phyloP scores from a whole-genome alignment of 2,329 filamentous ascomycete genomes.

The Ophidiomyces ophidiicola region DNA sequence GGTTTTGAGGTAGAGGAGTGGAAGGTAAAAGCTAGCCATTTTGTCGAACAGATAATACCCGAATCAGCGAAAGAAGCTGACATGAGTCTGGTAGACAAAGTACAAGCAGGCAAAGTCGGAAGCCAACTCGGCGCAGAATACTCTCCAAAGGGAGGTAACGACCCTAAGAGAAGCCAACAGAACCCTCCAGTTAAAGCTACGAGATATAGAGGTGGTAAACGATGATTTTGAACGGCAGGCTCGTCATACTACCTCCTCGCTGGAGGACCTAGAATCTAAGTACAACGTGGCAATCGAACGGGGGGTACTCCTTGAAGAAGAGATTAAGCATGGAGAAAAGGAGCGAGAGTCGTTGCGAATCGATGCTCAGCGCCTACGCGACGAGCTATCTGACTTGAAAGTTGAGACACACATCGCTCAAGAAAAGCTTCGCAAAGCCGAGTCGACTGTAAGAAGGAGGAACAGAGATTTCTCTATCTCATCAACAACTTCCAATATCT shows the following conservation, averaged over 20 bases:
- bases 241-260: conserved; percentile 83
- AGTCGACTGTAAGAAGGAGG: conserved; percentile 40
- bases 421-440: conserved; percentile 73
- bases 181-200: conserved; percentile 66
- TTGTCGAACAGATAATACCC: background rate
- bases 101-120: conserved; percentile 91
- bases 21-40: conserved; percentile 55
- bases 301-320: conserved; percentile 85
- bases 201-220: conserved; percentile 94
- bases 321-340: conserved; percentile 80
- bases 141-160: conserved; percentile 91
- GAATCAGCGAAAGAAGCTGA: background rate
- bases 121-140: conserved; percentile 69
- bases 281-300: conserved; percentile 91
- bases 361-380: conserved; percentile 75
- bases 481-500: conserved; percentile 2
- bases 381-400: conserved; percentile 84
- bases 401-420: conserved; percentile 90
- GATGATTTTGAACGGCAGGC: conserved; percentile 97
- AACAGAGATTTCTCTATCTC: conserved; percentile 37
- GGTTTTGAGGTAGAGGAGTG: conserved; percentile 92
- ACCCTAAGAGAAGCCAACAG: conserved; percentile 73
- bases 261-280: conserved; percentile 94
- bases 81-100: conserved; percentile 53
- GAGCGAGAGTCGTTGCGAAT: conserved; percentile 83